Base-by-base conservation (phyloP, 116 monocot genomes). In the Trichopus zeylanicus region DNA sequence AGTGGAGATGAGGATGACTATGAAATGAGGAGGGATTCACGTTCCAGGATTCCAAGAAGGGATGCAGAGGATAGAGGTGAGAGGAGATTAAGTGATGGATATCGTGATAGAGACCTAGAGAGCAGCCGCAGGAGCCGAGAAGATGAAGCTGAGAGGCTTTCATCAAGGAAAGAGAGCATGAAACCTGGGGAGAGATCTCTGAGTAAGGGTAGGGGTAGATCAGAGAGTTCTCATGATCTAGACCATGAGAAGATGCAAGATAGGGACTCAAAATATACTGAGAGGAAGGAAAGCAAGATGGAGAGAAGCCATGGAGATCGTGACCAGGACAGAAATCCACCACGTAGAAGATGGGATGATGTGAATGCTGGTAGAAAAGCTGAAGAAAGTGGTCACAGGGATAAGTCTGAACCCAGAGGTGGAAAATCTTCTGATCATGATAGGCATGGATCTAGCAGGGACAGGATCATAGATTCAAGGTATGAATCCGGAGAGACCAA, bases 1-100 rank as follows among this genome's bases (percentile, higher is more conserved):
- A 74, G 68, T 60, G 67, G 63, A 32, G 81, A 88, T 52, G 84
- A 84, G n/a, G 81, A 79, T 56, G 85, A 86, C 8, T 82, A 81
- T 57, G 69, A 72, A 6, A 19, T 15, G 7, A 79, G 67, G 33
- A 78, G 66, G 61, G 84, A 78, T 13, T 77, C 74, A 1, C 69
- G 82, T 7, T 70, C 79, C 20, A 85, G 80, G 72, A 32, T 57
- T 47, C 47, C 63, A 19, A 82, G 88, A 48, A 93, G 64, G 67
- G 82, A 52, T 58, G n/a, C 52, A 18, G 81, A 78, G 10, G 92
- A 79, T 49, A 70, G 73, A 38, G 28, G 48, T 7, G 78, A 79
- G 29, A 63, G 59, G 66, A 74, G 69, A 68, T 66, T 64, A 8
- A 62, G 65, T 51, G 77, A 88, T 42, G 65, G 60, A 20, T 74